These are phyloP conservation scores for Cercophora newfieldiana DNA, from an alignment of 495 filamentous ascomycete genomes.

Conservation along the genomic window DNA sequence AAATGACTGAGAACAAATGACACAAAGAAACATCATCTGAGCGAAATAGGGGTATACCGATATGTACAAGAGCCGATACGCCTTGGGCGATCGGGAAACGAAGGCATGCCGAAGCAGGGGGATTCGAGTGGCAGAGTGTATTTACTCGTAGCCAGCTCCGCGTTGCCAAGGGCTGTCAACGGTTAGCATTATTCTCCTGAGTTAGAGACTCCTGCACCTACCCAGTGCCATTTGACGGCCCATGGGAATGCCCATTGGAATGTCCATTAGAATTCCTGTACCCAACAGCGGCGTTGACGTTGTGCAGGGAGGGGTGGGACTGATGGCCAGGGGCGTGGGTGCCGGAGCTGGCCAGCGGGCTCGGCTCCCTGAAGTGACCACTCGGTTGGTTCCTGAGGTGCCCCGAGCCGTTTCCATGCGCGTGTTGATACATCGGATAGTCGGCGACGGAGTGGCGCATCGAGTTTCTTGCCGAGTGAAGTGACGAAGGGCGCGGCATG, in stretches of 20 bases:
- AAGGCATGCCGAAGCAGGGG: too few species aligned
- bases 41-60: neutral
- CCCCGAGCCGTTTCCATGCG: neutral
- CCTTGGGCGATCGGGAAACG: too few species aligned
- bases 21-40: neutral
- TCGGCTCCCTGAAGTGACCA: neutral
- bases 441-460: neutral
- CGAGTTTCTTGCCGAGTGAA: conserved; percentile 1
- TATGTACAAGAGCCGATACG: neutral
- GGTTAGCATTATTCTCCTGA: neutral
- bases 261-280: neutral
- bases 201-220: neutral
- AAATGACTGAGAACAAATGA: neutral
- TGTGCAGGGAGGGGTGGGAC: neutral
- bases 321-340: neutral
- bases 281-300: conserved; percentile 4
- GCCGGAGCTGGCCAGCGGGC: neutral
- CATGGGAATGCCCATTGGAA: neutral
- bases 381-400: neutral
- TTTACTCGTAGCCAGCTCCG: conserved; percentile 5
- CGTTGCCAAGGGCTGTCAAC: neutral
- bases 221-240: neutral
- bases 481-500: conserved; percentile 2
- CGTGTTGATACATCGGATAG: neutral
- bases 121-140: neutral